Evolutionary conservation across 257 asterid species (phyloP), one percentile per base, ranked within the genome.

Genomic region (Plectranthus barbatus): DNA sequence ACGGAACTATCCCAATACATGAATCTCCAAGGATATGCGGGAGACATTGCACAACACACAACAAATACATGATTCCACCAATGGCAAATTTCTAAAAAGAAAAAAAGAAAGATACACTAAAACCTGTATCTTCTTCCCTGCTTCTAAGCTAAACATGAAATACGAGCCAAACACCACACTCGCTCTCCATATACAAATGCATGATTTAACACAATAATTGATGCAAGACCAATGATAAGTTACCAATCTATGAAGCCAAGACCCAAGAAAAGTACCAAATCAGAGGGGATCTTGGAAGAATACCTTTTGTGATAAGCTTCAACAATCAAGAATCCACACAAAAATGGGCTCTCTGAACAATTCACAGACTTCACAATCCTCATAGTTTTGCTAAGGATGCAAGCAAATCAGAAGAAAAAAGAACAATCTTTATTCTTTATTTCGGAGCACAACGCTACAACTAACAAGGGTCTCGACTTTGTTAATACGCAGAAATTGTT

Each of bases 161-260:
- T 41, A 59, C 54, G 67, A 12, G 21, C 68, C 64, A 11, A 49
- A 56, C 20, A 47, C 56, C 70, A 70, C 64, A 57, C 56, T 53
- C 54, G 60, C 37, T 56, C 31, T 51, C 23, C 44, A 67, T 51
- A 26, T 20, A 26, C 59, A 18, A 36, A 69, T 54, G 21, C 50
- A 59, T 56, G 71, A 39, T n/a, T 36, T 57, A 21, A 61, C 48
- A 76, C 24, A 19, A 19, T 10, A 1, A 18, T 12, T 18, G 62
- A 14, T 10, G 31, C 19, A 19, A 12, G n/a, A 36, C 18, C 31
- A 31, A 23, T 1, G 15, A 63, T 3, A 31, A 70, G 58, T 83
- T 91, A 91, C 98, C 98, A 91, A 83, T 91, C 98, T 45, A 91
- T 83, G 92, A 91, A 91, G 41, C 98, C 98, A 67, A 91, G 95